Conservation (phyloP, 2,329 filamentous ascomycete genomes). For the Penicillium freii region DNA sequence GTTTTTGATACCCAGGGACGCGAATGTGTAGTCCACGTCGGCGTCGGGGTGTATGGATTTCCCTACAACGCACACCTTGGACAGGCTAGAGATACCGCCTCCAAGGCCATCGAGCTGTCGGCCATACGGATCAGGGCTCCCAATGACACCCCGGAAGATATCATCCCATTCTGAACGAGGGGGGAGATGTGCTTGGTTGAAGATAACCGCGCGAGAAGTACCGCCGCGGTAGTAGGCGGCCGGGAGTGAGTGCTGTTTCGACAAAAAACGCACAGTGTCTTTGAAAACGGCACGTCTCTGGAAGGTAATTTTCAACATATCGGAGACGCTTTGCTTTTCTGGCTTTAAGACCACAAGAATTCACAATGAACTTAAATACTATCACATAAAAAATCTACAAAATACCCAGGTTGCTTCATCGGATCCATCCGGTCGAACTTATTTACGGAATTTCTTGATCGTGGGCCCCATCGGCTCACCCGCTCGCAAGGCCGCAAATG, state of each 20-base stretch:
- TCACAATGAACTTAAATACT: too few species aligned
- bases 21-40: constrained; percentile 70
- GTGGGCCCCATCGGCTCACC: too few species aligned
- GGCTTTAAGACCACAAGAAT: too few species aligned
- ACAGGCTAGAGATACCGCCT: constrained; percentile 65
- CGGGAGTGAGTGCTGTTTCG: constrained; percentile 39
- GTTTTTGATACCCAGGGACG: constrained; percentile 64
- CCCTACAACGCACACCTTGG: constrained; percentile 68
- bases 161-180: constrained; percentile 47
- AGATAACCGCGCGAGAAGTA: constrained; percentile 65
- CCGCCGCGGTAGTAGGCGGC: constrained; percentile 66
- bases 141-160: constrained; percentile 61
- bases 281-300: too few species aligned
- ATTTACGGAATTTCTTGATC: too few species aligned
- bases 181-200: constrained; percentile 54
- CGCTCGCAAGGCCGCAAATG: too few species aligned
- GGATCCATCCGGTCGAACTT: too few species aligned
- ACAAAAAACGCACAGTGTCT: too few species aligned
- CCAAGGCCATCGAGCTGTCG: constrained; percentile 72
- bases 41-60: constrained; percentile 49
- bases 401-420: too few species aligned
- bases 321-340: too few species aligned
- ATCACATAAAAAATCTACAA: too few species aligned
- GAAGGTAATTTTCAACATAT: too few species aligned
- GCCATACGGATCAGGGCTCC: constrained; percentile 63